Conservation (phyloP, 2,329 filamentous ascomycete species). For the Mariannaea sp. region DNA sequence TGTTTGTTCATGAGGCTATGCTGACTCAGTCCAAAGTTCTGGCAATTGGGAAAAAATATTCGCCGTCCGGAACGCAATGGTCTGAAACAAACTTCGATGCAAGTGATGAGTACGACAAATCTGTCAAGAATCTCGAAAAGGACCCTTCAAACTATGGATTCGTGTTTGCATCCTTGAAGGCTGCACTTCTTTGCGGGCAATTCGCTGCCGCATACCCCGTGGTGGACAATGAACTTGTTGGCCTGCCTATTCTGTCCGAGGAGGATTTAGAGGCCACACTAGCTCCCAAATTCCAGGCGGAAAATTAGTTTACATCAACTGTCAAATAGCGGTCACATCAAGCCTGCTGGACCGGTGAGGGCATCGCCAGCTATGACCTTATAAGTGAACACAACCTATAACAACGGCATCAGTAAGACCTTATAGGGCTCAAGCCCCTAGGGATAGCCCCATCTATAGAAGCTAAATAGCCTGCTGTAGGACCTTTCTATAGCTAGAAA, state of each 20-base stretch:
- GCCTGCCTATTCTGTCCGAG: slow-evolving; percentile 6
- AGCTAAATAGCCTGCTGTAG: no score
- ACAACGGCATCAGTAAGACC: no score
- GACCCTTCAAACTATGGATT: background rate
- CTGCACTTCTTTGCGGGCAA: background rate
- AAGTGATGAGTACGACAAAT: background rate
- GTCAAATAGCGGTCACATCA: no score
- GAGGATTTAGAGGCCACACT: slow-evolving; percentile 9
- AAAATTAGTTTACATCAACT: no score
- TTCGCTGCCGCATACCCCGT: background rate
- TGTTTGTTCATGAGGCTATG: slow-evolving; percentile 6
- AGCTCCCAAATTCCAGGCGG: background rate
- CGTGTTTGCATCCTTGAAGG: background rate
- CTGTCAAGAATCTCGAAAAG: background rate
- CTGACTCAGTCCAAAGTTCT: slow-evolving; percentile 10
- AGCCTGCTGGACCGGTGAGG: no score
- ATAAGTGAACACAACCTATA: no score
- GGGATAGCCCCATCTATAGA: no score
- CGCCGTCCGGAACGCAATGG: background rate
- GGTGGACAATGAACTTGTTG: slow-evolving; percentile 14
- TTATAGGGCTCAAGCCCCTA: no score
- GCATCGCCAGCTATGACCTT: no score
- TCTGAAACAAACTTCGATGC: background rate
- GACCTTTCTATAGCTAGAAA: no score
- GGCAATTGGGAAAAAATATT: slow-evolving; percentile 5